Conservation (phyloP, 1,284 basidiomycete species). For the Cronartium quercuum region DNA sequence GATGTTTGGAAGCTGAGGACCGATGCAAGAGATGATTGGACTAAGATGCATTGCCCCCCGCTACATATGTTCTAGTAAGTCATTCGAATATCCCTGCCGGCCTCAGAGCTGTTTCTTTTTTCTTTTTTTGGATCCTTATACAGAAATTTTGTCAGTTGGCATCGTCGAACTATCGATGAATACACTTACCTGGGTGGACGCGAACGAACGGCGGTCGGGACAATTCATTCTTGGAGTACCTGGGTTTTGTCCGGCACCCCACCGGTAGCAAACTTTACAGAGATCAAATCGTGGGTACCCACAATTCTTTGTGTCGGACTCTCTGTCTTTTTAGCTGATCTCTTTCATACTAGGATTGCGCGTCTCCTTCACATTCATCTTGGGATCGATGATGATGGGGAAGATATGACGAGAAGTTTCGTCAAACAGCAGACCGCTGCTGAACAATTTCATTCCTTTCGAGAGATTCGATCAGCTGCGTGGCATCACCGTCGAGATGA, state of each 20-base stretch:
- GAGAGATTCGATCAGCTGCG: slow-evolving; percentile 80
- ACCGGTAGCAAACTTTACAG: slow-evolving; percentile 81
- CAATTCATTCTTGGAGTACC: slow-evolving; percentile 67
- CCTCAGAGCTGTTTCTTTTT: not conserved
- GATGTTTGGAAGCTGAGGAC: slow-evolving; percentile 76
- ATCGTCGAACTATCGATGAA: slow-evolving; percentile 84
- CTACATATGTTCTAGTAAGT: slow-evolving; percentile 68
- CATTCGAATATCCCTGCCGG: not conserved
- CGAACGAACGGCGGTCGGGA: slow-evolving; percentile 69
- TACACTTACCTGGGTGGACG: slow-evolving; percentile 86
- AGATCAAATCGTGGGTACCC: slow-evolving; percentile 64
- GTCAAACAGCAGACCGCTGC: slow-evolving; percentile 77
- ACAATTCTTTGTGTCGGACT: not conserved
- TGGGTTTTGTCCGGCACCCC: slow-evolving; percentile 98
- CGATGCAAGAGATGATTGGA: slow-evolving; percentile 63
- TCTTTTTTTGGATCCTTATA: slow-evolving; percentile 50
- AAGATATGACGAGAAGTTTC: slow-evolving; percentile 70
- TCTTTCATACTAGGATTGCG: slow-evolving; percentile 57
- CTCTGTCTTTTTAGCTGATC: not conserved
- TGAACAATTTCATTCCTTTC: slow-evolving; percentile 91
- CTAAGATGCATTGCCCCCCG: slow-evolving; percentile 69
- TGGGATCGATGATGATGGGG: slow-evolving; percentile 79
- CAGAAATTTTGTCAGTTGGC: slow-evolving; percentile 53
- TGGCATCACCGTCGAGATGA: slow-evolving; percentile 84
- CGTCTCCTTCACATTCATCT: slow-evolving; percentile 77